Base-by-base conservation (phyloP, 176 grass and related monocot species). In the Chrysopogon serrulatus region DNA sequence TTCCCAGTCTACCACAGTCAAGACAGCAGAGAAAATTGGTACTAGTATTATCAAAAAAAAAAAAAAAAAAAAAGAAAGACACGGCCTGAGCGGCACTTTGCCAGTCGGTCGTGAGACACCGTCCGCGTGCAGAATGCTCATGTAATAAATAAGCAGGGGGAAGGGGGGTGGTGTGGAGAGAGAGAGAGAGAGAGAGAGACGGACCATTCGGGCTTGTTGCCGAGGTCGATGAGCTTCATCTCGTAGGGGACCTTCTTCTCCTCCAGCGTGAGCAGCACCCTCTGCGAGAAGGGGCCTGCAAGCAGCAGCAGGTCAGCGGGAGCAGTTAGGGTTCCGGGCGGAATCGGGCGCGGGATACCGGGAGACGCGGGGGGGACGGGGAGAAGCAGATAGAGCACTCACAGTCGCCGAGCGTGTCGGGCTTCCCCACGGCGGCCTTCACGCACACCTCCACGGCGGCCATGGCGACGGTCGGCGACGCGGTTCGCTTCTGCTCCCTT, bases 201-300 rank as follows among this genome's bases (percentile, higher is more conserved):
- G 47, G 56, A 87, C 96, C 93, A 98, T 34, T 98, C 87, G 80
- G 93, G 96, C 85, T 95, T 98, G 82, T 92, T 86, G 71, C 63
- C 84, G 72, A 95, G 39, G 54, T 95, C 84, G 83, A 98, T 33
- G 76, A 93, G 85, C 82, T 95, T 98, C 39, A 77, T 53, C 67
- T 95, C 76, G 87, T 98, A 95, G 60, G 93, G 10, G 19, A 92
- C 80, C 43, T 93, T 90, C 92, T 98, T 95, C 96, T 95, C 96
- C 89, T 98, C 89, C 41, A 98, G 80, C 33, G 92, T 88, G 59
- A 98, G 82, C 42, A 98, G 85, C 77, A 95, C 91, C 67, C 89
- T 91, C 48, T 98, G 92, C 9, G 85, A 82, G 83, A 95, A 98
- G 21, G 96, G 96, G 45, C 93, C 93, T 98, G 41, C 51, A 4